Percentiles rank a stretch among this genome's conserved stretches.
Evolutionary conservation across 768 basidiomycete species (phyloP).

Genomic region (Serendipita sp.): DNA sequence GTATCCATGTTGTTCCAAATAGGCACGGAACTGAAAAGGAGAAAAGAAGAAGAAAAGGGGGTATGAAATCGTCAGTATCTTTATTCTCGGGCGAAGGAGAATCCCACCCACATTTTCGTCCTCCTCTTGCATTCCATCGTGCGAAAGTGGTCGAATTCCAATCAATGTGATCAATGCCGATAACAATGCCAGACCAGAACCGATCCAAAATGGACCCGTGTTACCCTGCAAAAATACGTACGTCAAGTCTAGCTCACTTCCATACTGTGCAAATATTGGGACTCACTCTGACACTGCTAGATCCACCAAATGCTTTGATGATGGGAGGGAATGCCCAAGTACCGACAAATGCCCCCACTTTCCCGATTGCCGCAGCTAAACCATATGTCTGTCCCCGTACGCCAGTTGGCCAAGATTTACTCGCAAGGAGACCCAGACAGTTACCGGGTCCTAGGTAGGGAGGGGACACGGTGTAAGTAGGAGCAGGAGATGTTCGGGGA

Average conservation of each 20-base stretch:
- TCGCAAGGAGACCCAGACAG: conserved; percentile 67
- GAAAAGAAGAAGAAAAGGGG: background rate
- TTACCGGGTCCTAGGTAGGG: conserved; percentile 53
- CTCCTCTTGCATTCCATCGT: conserved; percentile 67
- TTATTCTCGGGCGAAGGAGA: background rate
- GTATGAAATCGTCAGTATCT: conserved; percentile 2
- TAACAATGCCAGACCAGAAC: conserved; percentile 65
- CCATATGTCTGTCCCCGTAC: conserved; percentile 80
- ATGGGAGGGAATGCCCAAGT: conserved; percentile 35
- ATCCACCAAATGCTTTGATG: background rate
- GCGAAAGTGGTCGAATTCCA: conserved; percentile 55
- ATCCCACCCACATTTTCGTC: conserved; percentile 38
- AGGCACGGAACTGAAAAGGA: conserved; percentile 51
- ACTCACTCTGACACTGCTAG: background rate
- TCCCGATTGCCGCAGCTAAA: conserved; percentile 63
- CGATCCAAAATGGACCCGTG: conserved; percentile 81
- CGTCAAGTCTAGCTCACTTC: conserved; percentile 31
- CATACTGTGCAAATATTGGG: conserved; percentile 30
- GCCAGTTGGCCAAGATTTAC: conserved; percentile 74
- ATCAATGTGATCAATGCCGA: conserved; percentile 59
- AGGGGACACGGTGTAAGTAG: background rate
- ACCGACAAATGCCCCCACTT: conserved; percentile 69
- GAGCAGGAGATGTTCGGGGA: background rate
- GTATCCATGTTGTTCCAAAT: conserved; percentile 63
- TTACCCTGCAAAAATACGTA: conserved; percentile 29